Percentiles rank a stretch among this genome's conserved stretches.
phyloP scores from a whole-genome alignment of 2,329 filamentous ascomycete genomes.

The Coniella lustricola region DNA sequence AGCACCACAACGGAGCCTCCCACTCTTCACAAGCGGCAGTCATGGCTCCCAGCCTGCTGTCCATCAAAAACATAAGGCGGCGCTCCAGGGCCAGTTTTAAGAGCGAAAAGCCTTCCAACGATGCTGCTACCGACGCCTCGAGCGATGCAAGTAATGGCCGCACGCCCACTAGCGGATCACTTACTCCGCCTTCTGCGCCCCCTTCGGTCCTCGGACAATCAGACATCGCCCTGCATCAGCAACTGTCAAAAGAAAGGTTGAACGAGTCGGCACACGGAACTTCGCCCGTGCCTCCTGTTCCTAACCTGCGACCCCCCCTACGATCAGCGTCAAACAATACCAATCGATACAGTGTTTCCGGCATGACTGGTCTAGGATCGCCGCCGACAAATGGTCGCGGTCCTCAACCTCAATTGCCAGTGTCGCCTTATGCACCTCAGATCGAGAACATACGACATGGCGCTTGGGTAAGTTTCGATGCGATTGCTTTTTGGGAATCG shows the following conservation, averaged over 20 bases:
- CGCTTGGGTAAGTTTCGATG: conserved; percentile 62
- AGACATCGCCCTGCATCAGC: conserved; percentile 58
- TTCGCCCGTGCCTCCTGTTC: conserved; percentile 25
- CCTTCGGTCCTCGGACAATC: conserved; percentile 62
- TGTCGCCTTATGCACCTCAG: conserved; percentile 74
- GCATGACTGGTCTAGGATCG: conserved; percentile 55
- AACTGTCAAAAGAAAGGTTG: conserved; percentile 28
- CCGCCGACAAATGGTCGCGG: conserved; percentile 45
- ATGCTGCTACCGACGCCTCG: conserved; percentile 44
- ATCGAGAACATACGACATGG: conserved; percentile 74
- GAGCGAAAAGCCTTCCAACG: conserved; percentile 43
- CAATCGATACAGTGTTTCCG: conserved; percentile 58
- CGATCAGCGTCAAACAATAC: conserved; percentile 29
- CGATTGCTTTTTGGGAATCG: background rate
- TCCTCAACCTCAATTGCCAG: conserved; percentile 48
- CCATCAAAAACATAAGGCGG: conserved; percentile 63
- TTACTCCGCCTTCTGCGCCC: conserved; percentile 68
- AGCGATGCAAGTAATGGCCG: conserved; percentile 56
- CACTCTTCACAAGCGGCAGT: conserved; percentile 9
- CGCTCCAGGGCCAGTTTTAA: conserved; percentile 70
- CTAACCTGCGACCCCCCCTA: conserved; percentile 30
- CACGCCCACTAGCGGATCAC: conserved; percentile 59
- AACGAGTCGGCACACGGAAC: conserved; percentile 14
- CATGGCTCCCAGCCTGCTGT: conserved; percentile 62
- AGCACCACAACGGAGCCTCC: no score